Evolutionary conservation across 2,329 filamentous ascomycete genomes (phyloP), one percentile per base, ranked within the genome.

Genomic region (Cladorrhinum sp.): DNA sequence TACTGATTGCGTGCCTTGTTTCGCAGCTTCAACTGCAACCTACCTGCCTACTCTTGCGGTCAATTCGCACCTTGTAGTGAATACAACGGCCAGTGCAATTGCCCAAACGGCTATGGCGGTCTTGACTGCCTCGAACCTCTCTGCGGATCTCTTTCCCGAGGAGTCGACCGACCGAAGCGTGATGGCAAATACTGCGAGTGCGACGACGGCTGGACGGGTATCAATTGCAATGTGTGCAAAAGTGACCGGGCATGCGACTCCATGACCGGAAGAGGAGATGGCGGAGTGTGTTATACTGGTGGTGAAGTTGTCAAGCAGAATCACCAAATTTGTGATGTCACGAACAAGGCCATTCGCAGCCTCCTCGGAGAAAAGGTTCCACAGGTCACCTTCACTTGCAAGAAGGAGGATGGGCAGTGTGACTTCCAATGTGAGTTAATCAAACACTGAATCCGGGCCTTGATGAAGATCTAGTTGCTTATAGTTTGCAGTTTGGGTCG

Each of bases 161-260:
- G 92, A 65, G 83, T 83, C 67, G 87, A 98, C 69, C 85, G 95
- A 67, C 85, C 88, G 22, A 87, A 91, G 72, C 85, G 95, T 71
- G 78, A 85, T 56, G 86, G 85, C 64, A 81, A 86, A 60, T 78
- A 81, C 45, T 99, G 95, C 77, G 79, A 92, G 48, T 99, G 95
- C 75, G 89, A 93, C 71, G 90, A 96, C 38, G 95, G 95, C 59
- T 99, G 95, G 95, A 85, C 85, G 45, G 95, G 95, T 65, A 93
- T 99, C 77, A 99, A 99, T 79, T 99, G 95, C 84, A 99, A 95
- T 70, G 91, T 99, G 59, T 99, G 95, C 76, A 87, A 89, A 62
- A 86, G 87, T 3, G 83, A 98, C 73, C 80, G 89, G 67, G 93
- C 90, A 16, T 99, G 95, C 71, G 86, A 95, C 72, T 87, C 91